Base-by-base conservation (phyloP, 345 rosid genomes). In the Citropsis articulata region DNA sequence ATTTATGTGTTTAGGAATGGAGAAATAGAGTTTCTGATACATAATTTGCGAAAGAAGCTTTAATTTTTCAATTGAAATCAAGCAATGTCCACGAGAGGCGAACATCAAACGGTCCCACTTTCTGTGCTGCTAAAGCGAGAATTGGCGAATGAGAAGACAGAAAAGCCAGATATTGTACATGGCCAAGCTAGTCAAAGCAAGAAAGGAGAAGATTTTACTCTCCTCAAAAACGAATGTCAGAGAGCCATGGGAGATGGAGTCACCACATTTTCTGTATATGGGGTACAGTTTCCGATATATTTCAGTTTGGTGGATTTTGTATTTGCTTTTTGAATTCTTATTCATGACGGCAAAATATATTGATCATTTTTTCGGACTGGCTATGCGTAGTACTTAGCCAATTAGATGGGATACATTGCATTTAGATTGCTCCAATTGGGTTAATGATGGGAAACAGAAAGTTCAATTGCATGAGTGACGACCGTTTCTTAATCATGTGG, bases 111-210 rank as follows among this genome's bases (percentile, higher is more conserved):
- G 62, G 91, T 97, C 78, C 98, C 98, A 56, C 90, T 97, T 9
- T 90, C 98, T 19, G 96, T 92, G 66, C 84, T 97, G 63, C 83
- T 97, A 21, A 92, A 93, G 83, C 91, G 99, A 30, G 99, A 97
- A 85, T 86, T 89, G 78, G 98, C 98, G 0, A 87, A 78, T 66
- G 99, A 93, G 80, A 97, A 90, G 83, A 78, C 89, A 31, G 98
- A 89, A 76, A 89, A 90, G 21, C 98, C 98, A 27, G 98, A 91
- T 71, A 87, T 97, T 73, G 38, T 84, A 24, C 87, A 91, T 14
- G 99, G 98, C 9, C 92, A 97, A 75, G 95, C 94, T 28, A 87
- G 83, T 64, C 96, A 97, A 79, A 91, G 97, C 91, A 97, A 94
- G 94, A 97, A 97, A 84, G 99, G 98, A 33, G 99, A 97, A 77